Evolutionary conservation across 805 yeast genomes (phyloP).

Genomic region (Priceomyces castillae): DNA sequence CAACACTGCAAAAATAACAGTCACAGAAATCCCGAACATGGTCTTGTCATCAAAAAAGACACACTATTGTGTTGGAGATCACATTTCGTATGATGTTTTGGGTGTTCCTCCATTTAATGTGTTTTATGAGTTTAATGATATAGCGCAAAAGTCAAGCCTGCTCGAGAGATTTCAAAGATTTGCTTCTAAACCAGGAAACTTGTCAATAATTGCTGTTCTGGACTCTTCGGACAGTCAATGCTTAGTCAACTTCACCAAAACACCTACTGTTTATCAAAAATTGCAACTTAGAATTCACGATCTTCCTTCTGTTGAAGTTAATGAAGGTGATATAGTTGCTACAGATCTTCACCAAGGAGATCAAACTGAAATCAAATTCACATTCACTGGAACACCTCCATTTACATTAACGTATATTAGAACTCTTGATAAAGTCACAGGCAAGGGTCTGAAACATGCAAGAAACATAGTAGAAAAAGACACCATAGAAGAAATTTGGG

Average conservation of each 20-base stretch:
- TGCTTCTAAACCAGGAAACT: constrained; percentile 79
- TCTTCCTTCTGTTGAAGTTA: constrained; percentile 73
- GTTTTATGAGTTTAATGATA: constrained; percentile 68
- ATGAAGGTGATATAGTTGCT: constrained; percentile 70
- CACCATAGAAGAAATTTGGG: constrained; percentile 69
- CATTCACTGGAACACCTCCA: constrained; percentile 87
- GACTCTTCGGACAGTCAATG: constrained; percentile 77
- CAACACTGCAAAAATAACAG: constrained; percentile 50
- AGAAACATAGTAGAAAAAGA: constrained; percentile 45
- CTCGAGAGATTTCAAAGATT: constrained; percentile 52
- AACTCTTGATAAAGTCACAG: constrained; percentile 42
- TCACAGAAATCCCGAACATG: constrained; percentile 77
- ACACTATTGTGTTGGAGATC: constrained; percentile 91
- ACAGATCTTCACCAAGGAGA: constrained; percentile 95
- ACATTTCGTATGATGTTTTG: constrained; percentile 66
- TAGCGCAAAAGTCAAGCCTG: constrained; percentile 55
- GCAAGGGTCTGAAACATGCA: constrained; percentile 22
- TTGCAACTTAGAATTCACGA: constrained; percentile 41
- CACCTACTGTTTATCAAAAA: constrained; percentile 28
- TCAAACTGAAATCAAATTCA: constrained; percentile 80
- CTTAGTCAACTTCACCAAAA: constrained; percentile 52
- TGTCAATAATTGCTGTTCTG: constrained; percentile 62
- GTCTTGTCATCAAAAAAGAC: constrained; percentile 16
- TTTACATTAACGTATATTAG: constrained; percentile 83
- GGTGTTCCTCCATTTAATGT: constrained; percentile 82